Base-by-base conservation (phyloP, 495 filamentous ascomycete species). In the Mytilinidion resinicola region DNA sequence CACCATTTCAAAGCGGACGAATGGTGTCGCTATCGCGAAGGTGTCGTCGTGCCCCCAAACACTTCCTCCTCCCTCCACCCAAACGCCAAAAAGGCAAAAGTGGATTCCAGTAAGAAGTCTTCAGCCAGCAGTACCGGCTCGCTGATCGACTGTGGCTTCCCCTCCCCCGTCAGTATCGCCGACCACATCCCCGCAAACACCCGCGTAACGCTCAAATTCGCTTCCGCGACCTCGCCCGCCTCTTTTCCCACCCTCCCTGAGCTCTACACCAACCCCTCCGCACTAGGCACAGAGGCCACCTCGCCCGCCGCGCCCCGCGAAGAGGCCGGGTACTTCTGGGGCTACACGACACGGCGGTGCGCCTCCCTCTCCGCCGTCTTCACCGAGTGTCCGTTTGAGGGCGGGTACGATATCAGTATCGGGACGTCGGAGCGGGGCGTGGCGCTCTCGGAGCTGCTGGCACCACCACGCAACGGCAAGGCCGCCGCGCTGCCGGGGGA, bases 241-340 rank as follows among this genome's bases (percentile, higher is more conserved):
- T 39, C 34, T 7, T 66, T 58, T 48, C 63, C 63, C 4, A 25
- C 54, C 19, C 51, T 66, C 14, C 6, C 25, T 3, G 25, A 30
- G 25, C 37, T 55, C 1, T 20, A 35, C 30, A 37, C 36, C n/a
- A 43, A 59, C 10, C 25, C 51, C 59, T 49, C 37, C 35, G 58
- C 20, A 9, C 58, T 69, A 1, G 43, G 56, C 7, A 81, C 77
- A 4, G 77, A 83, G 58, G 76, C 81, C 4, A 81, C 88, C 3
- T 75, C 78, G 46, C 84, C 85, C 0, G 70, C 75, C 36, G 72
- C 74, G 5, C 87, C 88, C 0, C 76, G 88, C 34, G 79, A 83
- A 33, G 80, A 87, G 50, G 77, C 67, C 0, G 88, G 88, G 6
- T 88, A 86, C 68, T 91, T 89, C 68, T 90, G 86, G 87, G 88